Evolutionary conservation across 2,329 filamentous ascomycete genomes (phyloP), one percentile per base, ranked within the genome.

Genomic region (Sclerotinia subarctica): DNA sequence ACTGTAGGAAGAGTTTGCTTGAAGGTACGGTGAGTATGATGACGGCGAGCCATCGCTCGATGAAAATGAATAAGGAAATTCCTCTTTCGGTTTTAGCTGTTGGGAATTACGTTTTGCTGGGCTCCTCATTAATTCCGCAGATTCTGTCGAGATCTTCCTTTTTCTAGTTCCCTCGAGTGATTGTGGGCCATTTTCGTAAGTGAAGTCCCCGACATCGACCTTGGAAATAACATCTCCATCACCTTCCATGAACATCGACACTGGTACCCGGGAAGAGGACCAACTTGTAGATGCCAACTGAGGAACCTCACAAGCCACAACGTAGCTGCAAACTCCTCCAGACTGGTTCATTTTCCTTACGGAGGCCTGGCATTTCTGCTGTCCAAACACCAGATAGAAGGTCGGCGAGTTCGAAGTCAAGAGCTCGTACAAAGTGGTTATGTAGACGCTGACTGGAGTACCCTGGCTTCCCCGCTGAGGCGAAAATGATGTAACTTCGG

Each of bases 371-470:
- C 88, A 90, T 78, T 89, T 88, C 74, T 90, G 87, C n/a, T 85
- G 84, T n/a, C 92, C 93, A 78, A 97, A 96, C 58, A 89, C 85
- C 66, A 97, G 79, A 71, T 81, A 89, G 74, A 92, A 88, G 63
- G 83, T 82, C 2, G 84, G 81, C 66, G 81, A 76, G 53, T 82
- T 84, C 69, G 83, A 84, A 44, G 83, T 84, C 78, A 88, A 85
- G 68, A 96, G 80, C 76, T 96, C 90, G 80, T 91, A 92, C 69
- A 89, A 85, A 54, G 90, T 90, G 64, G 89, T 88, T 42, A 96
- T 85, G 76, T 91, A 90, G 71, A 97, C 83, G 69, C 86, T 84
- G 13, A 97, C 81, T 74, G 88, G 88, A 26, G 90, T 90, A 66
- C 91, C 90, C 75, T 86, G 84, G 46, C 83, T 80, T 54, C 93